Percentiles rank a stretch among this genome's conserved stretches.
phyloP scores from a whole-genome alignment of 2,329 filamentous ascomycete genomes.

The Fusarium vanettenii region DNA sequence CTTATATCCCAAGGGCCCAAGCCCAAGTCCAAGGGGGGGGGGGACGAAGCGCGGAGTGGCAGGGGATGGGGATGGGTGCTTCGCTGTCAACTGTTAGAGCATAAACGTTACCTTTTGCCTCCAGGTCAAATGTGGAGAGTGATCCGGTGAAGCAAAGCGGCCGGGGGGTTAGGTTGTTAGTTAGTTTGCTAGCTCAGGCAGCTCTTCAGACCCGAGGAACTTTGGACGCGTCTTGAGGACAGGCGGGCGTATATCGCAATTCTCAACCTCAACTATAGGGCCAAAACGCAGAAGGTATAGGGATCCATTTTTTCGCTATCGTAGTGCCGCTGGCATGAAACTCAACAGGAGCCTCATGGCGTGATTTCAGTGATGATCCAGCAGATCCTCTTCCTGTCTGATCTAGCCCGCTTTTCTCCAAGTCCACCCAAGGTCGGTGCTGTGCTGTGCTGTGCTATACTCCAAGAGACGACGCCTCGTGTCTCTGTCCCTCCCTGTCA shows the following conservation, averaged over 20 bases:
- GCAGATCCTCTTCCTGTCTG: constrained; percentile 35
- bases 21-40: background rate
- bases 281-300: constrained; percentile 2
- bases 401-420: constrained; percentile 31
- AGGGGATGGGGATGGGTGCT: constrained; percentile 13
- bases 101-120: constrained; percentile 35
- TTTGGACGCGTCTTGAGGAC: constrained; percentile 6
- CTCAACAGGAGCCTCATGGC: constrained; percentile 34
- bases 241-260: constrained; percentile 24
- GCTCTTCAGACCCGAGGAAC: constrained; percentile 27
- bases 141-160: constrained; percentile 36
- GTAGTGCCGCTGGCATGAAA: constrained; percentile 22
- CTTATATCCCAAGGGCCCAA: constrained; percentile 18
- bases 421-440: constrained; percentile 14
- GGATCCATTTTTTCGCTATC: constrained; percentile 29
- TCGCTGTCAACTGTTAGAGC: constrained; percentile 15
- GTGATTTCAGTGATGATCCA: constrained; percentile 35
- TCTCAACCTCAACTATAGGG: constrained; percentile 35
- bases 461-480: constrained; percentile 3
- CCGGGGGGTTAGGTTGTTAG: constrained; percentile 12
- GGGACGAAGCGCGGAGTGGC: constrained; percentile 22
- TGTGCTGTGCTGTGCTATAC: background rate
- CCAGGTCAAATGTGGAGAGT: constrained; percentile 36
- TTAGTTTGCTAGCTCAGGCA: background rate
- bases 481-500: background rate